Percentiles rank a stretch among this genome's conserved stretches.
Evolutionary conservation across 2,329 filamentous ascomycete genomes (phyloP).

Genomic region (Beauveria bassiana): DNA sequence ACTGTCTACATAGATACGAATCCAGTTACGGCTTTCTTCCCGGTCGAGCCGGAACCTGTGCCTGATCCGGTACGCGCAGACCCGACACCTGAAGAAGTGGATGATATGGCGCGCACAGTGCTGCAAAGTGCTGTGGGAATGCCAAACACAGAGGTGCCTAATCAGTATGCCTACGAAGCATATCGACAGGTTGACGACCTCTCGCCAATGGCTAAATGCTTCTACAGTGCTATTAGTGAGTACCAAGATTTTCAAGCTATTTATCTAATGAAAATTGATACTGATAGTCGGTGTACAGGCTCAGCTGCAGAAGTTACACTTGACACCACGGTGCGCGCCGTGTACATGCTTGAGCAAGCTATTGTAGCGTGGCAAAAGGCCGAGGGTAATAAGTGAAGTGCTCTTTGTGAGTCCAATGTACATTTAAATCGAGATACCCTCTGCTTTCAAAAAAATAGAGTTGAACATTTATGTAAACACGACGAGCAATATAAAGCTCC

Average conservation of each 20-base stretch:
- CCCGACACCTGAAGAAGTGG: slow-evolving; percentile 20
- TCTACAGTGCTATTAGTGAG: slow-evolving; percentile 29
- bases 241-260: background rate
- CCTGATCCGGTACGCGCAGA: slow-evolving; percentile 15
- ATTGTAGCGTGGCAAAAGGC: slow-evolving; percentile 27
- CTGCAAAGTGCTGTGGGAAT: slow-evolving; percentile 14
- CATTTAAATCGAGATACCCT: slow-evolving; percentile 1
- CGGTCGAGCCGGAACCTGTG: slow-evolving; percentile 18
- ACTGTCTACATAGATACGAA: slow-evolving; percentile 19
- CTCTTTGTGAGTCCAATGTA: background rate
- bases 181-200: slow-evolving; percentile 26
- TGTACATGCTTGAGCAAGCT: slow-evolving; percentile 31
- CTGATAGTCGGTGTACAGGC: slow-evolving; percentile 19
- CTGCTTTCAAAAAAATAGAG: background rate
- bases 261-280: background rate
- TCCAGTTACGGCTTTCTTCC: slow-evolving; percentile 28
- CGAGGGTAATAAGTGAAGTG: background rate
- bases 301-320: slow-evolving; percentile 26
- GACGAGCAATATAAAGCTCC: too few relatives aligned
- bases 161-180: slow-evolving; percentile 20
- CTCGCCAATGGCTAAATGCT: slow-evolving; percentile 20
- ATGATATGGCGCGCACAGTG: slow-evolving; percentile 17
- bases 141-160: background rate
- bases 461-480: background rate
- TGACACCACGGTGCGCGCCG: slow-evolving; percentile 25